Percentiles rank a stretch among this genome's conserved stretches.
These are phyloP conservation scores for Bryoerythrophyllum caledonicum DNA, from an alignment of 225 moss, liverwort and hornwort species.

Conservation along the genomic window DNA sequence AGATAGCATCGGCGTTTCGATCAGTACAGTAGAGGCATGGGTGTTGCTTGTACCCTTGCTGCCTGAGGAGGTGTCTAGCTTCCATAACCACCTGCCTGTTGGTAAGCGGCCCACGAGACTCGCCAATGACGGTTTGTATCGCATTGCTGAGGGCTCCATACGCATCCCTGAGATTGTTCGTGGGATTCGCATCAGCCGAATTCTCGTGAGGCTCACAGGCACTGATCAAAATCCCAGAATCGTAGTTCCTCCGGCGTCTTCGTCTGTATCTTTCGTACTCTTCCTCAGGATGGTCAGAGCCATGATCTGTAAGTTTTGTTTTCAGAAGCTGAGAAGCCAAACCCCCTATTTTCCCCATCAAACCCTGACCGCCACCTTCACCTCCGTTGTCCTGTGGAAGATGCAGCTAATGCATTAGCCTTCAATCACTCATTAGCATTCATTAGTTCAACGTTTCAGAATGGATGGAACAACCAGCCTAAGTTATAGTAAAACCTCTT, in stretches of 20 bases:
- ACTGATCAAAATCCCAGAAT: constrained; percentile 58
- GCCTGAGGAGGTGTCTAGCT: constrained; percentile 40
- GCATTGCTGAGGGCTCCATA: constrained; percentile 73
- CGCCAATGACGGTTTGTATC: constrained; percentile 51
- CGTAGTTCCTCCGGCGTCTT: constrained; percentile 27
- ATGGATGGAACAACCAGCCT: constrained; percentile 1
- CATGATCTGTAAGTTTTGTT: constrained; percentile 31
- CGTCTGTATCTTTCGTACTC: constrained; percentile 28
- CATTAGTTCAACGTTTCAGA: neutral
- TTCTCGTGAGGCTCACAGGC: constrained; percentile 53
- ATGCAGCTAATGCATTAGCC: constrained; percentile 12
- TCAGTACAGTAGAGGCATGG: constrained; percentile 66
- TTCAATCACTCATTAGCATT: constrained; percentile 7
- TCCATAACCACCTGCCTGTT: constrained; percentile 54
- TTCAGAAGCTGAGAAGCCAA: constrained; percentile 39
- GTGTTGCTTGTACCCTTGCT: constrained; percentile 54
- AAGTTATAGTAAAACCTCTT: neutral
- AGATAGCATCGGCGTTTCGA: constrained; percentile 44
- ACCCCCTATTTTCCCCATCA: constrained; percentile 43
- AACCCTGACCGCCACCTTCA: constrained; percentile 25
- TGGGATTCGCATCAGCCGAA: constrained; percentile 71
- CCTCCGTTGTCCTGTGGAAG: constrained; percentile 18
- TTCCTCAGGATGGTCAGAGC: constrained; percentile 26
- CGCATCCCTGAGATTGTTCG: constrained; percentile 52
- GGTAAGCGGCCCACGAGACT: constrained; percentile 41